Evolutionary conservation across 495 filamentous ascomycete genomes (phyloP), one percentile per base, ranked within the genome.

Genomic region (Aspergillus wentii): DNA sequence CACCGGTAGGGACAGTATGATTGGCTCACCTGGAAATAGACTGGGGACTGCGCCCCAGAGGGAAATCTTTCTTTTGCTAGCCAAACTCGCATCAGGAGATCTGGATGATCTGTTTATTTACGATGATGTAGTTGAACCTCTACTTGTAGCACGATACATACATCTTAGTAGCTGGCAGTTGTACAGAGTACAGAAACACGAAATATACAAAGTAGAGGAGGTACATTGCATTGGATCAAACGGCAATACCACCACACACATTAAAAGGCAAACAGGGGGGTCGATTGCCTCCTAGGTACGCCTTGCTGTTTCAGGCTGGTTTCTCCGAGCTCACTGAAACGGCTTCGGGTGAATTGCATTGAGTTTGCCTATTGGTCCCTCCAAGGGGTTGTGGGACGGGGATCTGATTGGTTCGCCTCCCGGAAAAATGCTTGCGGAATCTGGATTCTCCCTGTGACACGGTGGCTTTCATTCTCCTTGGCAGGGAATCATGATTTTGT

Each of bases 291-390:
- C n/a, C n/a, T n/a, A n/a, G n/a, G 31, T 26, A 20, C 33, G 25
- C 28, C 35, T 35, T 35, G 26, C 45, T 35, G 45, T 40, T 43
- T 48, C 45, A 42, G 26, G 40, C 9, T 15, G 18, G 20, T 30
- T 40, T 39, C 31, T 41, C 39, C 39, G 39, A 40, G 16, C n/a
- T 19, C 3, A 35, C 30, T 41, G 31, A 29, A 41, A 41, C 30
- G 17, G 21, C 31, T 21, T 25, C 39, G 16, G 30, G 11, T 39
- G 23, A 25, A 30, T 39, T 21, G 14, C 31, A n/a, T n/a, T n/a
- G n/a, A n/a, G n/a, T n/a, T n/a, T n/a, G n/a, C n/a, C n/a, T n/a
- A n/a, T n/a, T n/a, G n/a, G n/a, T n/a, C n/a, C n/a, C n/a, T n/a
- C n/a, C n/a, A n/a, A n/a, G 18, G 31, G 31, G 18, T 18, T 18